Conservation (phyloP, 2,329 filamentous ascomycete genomes). For the Colletotrichum trifolii region DNA sequence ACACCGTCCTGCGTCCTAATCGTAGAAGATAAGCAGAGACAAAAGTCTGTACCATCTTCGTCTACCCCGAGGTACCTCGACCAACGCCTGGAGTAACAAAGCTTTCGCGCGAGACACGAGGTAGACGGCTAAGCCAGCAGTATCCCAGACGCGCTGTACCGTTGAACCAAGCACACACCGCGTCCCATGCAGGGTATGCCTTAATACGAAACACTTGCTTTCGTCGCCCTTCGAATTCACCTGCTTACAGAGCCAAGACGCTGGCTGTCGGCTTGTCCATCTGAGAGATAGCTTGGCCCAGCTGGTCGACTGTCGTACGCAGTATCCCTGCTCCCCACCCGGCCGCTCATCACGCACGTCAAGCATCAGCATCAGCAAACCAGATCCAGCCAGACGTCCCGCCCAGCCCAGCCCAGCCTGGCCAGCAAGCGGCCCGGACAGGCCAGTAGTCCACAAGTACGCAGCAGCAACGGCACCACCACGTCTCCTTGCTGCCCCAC, state of each 20-base stretch:
- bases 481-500: slow-evolving; percentile 30
- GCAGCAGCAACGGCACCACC: slow-evolving; percentile 1
- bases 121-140: slow-evolving; percentile 27
- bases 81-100: too few species aligned
- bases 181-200: slow-evolving; percentile 31
- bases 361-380: slow-evolving; percentile 21
- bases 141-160: slow-evolving; percentile 21
- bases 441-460: slow-evolving; percentile 18
- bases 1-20: slow-evolving; percentile 4
- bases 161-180: slow-evolving; percentile 13
- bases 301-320: slow-evolving; percentile 20
- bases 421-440: slow-evolving; percentile 24
- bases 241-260: slow-evolving; percentile 17
- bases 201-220: slow-evolving; percentile 29
- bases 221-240: slow-evolving; percentile 13
- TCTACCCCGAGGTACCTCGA: too few species aligned
- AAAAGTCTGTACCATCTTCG: neutral
- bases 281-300: slow-evolving; percentile 30
- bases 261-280: slow-evolving; percentile 26
- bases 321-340: slow-evolving; percentile 31
- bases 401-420: slow-evolving; percentile 5
- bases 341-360: slow-evolving; percentile 33
- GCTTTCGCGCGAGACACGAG: slow-evolving; percentile 22
- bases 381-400: slow-evolving; percentile 25
- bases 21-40: neutral